phyloP scores from a whole-genome alignment of 495 filamentous ascomycete species.

The Podospora pseudocomata region DNA sequence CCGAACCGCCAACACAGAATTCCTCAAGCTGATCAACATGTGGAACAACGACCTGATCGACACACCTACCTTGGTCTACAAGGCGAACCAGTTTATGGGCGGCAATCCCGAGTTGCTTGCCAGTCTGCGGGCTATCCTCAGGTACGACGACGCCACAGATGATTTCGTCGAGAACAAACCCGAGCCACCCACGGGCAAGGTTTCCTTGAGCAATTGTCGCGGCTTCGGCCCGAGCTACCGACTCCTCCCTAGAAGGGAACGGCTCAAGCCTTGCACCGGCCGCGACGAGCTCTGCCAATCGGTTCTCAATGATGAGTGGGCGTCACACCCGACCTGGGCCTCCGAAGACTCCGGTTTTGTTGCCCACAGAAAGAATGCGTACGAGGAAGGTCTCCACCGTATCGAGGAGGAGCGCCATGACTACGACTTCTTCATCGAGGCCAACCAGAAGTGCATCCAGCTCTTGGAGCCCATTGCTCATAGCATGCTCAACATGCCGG shows the following conservation, averaged over 20 bases:
- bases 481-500: conserved; percentile 70
- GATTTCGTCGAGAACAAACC: conserved; percentile 76
- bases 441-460: conserved; percentile 87
- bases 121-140: conserved; percentile 80
- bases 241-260: conserved; percentile 81
- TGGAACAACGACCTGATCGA: conserved; percentile 89
- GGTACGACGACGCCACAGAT: conserved; percentile 60
- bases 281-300: conserved; percentile 87
- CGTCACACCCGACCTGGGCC: conserved; percentile 97
- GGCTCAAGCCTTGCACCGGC: conserved; percentile 82
- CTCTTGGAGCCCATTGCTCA: conserved; percentile 90
- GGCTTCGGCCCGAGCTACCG: conserved; percentile 93
- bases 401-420: conserved; percentile 99
- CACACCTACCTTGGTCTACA: conserved; percentile 70
- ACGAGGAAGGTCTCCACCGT: conserved; percentile 86
- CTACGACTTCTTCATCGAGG: conserved; percentile 97
- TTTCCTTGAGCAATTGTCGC: conserved; percentile 89
- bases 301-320: conserved; percentile 97
- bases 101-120: conserved; percentile 79
- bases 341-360: conserved; percentile 98
- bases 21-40: conserved; percentile 91
- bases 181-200: conserved; percentile 64
- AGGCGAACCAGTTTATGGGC: conserved; percentile 81
- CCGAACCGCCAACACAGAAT: conserved; percentile 86
- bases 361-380: conserved; percentile 92